phyloP scores from a whole-genome alignment of 2,329 filamentous ascomycete species.

The Neofusicoccum sp. region DNA sequence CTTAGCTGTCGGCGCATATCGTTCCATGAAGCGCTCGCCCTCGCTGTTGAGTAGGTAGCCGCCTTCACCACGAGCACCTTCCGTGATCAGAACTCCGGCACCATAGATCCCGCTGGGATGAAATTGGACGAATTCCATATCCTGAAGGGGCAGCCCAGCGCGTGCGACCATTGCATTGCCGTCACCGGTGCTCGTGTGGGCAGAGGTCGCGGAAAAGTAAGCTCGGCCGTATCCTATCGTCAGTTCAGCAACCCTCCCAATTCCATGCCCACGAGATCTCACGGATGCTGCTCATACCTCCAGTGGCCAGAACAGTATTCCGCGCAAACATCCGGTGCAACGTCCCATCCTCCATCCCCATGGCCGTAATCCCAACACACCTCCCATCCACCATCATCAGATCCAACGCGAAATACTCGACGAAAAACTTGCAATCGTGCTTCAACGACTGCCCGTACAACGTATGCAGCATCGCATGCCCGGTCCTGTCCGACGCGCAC shows the following conservation, averaged over 20 bases:
- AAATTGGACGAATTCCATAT: constrained; percentile 54
- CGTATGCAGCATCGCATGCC: constrained; percentile 52
- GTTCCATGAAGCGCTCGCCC: constrained; percentile 52
- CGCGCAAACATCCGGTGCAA: constrained; percentile 48
- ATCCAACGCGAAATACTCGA: constrained; percentile 52
- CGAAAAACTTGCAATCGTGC: constrained; percentile 50
- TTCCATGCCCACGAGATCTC: background rate
- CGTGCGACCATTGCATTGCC: constrained; percentile 51
- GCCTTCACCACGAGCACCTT: constrained; percentile 51
- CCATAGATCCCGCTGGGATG: constrained; percentile 53
- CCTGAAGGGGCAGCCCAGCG: constrained; percentile 49
- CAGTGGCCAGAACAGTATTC: constrained; percentile 51
- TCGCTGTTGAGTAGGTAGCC: constrained; percentile 50
- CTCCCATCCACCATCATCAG: constrained; percentile 49
- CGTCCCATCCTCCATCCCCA: constrained; percentile 52
- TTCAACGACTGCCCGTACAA: constrained; percentile 51
- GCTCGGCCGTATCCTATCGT: constrained; percentile 46
- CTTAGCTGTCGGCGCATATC: constrained; percentile 52
- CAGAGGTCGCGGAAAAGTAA: constrained; percentile 51
- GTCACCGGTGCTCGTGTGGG: constrained; percentile 51
- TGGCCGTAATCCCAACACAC: constrained; percentile 47
- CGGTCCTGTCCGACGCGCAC: constrained; percentile 48
- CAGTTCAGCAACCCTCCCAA: background rate
- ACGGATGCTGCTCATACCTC: constrained; percentile 28
- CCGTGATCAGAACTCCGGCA: constrained; percentile 51